Conservation (phyloP, 1,284 basidiomycete genomes). For the Cystobasidium pallidum region DNA sequence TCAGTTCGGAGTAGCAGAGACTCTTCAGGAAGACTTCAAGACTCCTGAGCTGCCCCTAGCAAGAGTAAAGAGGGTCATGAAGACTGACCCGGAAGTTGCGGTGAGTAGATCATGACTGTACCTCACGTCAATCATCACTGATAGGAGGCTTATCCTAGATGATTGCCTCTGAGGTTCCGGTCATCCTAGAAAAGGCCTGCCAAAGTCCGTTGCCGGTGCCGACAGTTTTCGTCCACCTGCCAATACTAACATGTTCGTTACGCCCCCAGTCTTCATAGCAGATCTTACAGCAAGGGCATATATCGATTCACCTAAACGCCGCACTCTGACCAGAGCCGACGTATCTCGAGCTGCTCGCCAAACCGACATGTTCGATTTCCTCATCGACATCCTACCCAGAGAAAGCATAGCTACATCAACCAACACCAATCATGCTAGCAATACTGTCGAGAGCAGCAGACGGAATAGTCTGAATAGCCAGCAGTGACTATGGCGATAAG, state of each 20-base stretch:
- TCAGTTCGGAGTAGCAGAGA: constrained; percentile 75
- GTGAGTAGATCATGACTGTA: constrained; percentile 65
- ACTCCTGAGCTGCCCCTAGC: constrained; percentile 85
- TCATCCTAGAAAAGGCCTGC: constrained; percentile 92
- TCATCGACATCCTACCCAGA: constrained; percentile 59
- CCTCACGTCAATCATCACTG: too few species aligned
- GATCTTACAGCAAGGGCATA: constrained; percentile 92
- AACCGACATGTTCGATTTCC: constrained; percentile 63
- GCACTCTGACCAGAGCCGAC: constrained; percentile 85
- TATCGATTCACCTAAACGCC: constrained; percentile 88
- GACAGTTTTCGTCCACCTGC: not conserved
- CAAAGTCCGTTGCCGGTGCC: constrained; percentile 69
- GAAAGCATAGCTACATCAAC: constrained; percentile 10
- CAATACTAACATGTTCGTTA: not conserved
- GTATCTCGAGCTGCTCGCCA: constrained; percentile 86
- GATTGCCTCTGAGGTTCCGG: constrained; percentile 94
- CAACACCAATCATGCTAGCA: constrained; percentile 19
- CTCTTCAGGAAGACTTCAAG: constrained; percentile 78
- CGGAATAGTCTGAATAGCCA: constrained; percentile 13
- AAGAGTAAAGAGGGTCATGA: constrained; percentile 97
- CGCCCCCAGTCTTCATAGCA: constrained; percentile 78
- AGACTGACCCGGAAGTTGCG: constrained; percentile 94
- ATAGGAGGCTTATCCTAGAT: constrained; percentile 64
- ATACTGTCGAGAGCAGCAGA: constrained; percentile 19
- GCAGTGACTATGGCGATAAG: not conserved